Base-by-base conservation (phyloP, 75 land plant genomes). In the Pinus tabuliformis region DNA sequence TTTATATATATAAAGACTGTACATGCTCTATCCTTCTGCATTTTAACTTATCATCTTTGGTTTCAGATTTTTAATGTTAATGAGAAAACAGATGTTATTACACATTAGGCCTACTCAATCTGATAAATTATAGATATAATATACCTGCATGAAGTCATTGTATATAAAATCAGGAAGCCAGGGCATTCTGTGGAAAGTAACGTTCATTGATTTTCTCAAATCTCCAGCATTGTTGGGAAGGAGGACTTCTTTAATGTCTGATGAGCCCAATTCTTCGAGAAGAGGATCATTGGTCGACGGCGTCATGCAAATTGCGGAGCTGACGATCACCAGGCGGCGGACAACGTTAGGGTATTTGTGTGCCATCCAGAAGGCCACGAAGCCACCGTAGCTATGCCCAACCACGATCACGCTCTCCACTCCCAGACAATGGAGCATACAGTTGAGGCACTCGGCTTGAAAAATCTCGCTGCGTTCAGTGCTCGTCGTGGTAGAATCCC, bases 351-450 rank as follows among this genome's bases (percentile, higher is more conserved):
- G 81, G 54, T 42, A 87, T 83, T 82, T 73, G 57, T 86, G 86
- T 64, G 94, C 96, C 73, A 93, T 75, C 42, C 87, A 63, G 76
- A 85, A 91, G 77, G 79, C 89, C 3, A 92, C 95, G 66, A 92
- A 90, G 59, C 95, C 95, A 2, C 95, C 95, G 52, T 92, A 92
- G 70, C 93, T 90, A 30, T 81, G 59, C 70, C 95, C 95, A 15
- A 75, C 91, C 6, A 88, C 79, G 60, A 56, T 58, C 70, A 78
- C 60, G 33, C 58, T 70, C 56, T 28, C 22, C 62, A 91, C 84
- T 2, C 93, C 95, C 3, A 74, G 59, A 20, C 56, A 49, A 56
- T 86, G 74, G 78, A 87, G 52, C 54, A 77, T 42, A 12, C 65
- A 39, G 75, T 74, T 73, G 64, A 94, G 71, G 75, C 88, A 90